Evolutionary conservation across 345 rosid genomes (phyloP).

Genomic region (Atalantia buxifolia): DNA sequence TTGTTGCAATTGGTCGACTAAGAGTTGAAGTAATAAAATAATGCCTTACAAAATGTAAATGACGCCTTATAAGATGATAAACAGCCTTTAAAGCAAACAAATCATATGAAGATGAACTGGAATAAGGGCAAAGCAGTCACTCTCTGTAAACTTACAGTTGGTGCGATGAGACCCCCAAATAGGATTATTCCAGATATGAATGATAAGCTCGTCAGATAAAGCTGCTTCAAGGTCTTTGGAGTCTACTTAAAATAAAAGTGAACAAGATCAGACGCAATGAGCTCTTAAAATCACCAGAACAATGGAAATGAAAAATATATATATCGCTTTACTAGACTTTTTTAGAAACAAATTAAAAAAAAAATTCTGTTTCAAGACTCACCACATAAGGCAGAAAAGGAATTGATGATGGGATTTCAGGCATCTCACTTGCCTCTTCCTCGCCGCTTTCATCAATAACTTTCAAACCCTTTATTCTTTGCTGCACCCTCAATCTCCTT

Average conservation of each 20-base stretch:
- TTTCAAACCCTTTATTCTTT: conserved; percentile 58
- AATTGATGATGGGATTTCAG: conserved; percentile 86
- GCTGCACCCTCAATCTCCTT: conserved; percentile 84
- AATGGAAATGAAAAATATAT: background rate
- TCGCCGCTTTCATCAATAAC: conserved; percentile 26
- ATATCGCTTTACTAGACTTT: background rate
- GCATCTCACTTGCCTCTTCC: conserved; percentile 78
- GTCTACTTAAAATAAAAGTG: conserved; percentile 45
- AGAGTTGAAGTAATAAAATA: background rate
- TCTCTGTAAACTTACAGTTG: conserved; percentile 49
- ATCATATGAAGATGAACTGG: background rate
- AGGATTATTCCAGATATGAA: conserved; percentile 68
- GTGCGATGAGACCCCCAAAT: conserved; percentile 94
- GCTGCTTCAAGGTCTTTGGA: conserved; percentile 77
- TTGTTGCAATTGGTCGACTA: background rate
- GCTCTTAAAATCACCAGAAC: background rate
- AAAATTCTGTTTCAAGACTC: conserved; percentile 13
- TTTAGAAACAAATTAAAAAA: background rate
- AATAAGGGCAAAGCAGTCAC: background rate
- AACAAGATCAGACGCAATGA: background rate
- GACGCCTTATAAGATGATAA: no score
- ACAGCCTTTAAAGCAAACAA: background rate
- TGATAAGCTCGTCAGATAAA: conserved; percentile 69
- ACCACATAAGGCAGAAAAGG: conserved; percentile 84
- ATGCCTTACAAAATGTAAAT: background rate